Conservation (phyloP, 2,329 filamentous ascomycete species). For the Calonectria honghensis region DNA sequence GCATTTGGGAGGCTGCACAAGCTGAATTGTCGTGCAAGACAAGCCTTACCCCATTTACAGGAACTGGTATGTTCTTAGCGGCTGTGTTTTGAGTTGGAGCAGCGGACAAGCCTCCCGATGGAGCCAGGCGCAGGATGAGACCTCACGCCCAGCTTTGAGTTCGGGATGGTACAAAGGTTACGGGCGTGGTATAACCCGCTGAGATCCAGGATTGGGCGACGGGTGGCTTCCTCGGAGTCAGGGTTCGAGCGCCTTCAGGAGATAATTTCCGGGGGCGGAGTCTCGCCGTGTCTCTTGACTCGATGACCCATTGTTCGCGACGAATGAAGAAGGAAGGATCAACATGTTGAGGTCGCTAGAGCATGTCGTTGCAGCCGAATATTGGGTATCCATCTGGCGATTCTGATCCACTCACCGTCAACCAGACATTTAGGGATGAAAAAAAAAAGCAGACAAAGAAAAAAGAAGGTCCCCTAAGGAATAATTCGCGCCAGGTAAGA, state of each 20-base stretch:
- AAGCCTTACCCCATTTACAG: background rate
- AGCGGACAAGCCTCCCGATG: background rate
- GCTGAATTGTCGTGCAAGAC: background rate
- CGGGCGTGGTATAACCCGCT: background rate
- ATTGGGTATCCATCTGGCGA: background rate
- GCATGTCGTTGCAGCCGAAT: constrained; percentile 7
- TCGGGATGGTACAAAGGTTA: constrained; percentile 27
- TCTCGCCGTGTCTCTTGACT: constrained; percentile 16
- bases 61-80: background rate
- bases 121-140: background rate
- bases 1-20: constrained; percentile 10
- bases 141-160: constrained; percentile 19
- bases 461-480: background rate
- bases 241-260: constrained; percentile 13
- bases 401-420: constrained; percentile 6
- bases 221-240: constrained; percentile 27
- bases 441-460: no score
- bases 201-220: constrained; percentile 14
- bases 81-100: background rate
- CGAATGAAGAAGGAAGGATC: constrained; percentile 11
- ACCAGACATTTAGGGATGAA: background rate
- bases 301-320: background rate
- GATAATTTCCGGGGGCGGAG: constrained; percentile 17
- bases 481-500: background rate
- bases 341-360: background rate